These are phyloP conservation scores for Fusarium transvaalense DNA, from an alignment of 2,329 filamentous ascomycete species.

Conservation along the genomic window DNA sequence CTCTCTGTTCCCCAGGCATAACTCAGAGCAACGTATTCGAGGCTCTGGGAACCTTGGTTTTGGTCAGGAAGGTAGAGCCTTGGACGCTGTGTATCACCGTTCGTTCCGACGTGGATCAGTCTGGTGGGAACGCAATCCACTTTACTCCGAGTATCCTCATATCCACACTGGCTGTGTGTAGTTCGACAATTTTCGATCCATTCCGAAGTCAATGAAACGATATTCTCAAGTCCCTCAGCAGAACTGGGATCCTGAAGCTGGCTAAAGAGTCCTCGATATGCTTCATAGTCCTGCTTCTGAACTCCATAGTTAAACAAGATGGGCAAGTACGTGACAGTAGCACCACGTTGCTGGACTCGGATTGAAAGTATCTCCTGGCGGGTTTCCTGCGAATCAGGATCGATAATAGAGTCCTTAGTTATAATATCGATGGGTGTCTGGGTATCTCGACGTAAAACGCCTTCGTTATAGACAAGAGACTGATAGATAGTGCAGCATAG, in stretches of 20 bases:
- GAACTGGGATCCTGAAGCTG: background rate
- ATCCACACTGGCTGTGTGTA: background rate
- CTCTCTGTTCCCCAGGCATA: constrained; percentile 10
- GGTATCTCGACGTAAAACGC: background rate
- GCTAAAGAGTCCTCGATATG: background rate
- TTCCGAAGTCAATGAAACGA: background rate
- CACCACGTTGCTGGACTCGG: background rate
- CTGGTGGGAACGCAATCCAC: background rate
- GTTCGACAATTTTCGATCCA: background rate
- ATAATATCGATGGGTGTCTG: background rate
- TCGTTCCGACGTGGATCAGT: background rate
- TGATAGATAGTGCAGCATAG: constrained; percentile 1
- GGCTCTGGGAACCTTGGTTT: background rate
- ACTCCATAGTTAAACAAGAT: background rate
- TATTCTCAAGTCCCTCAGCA: background rate
- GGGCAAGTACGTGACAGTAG: background rate
- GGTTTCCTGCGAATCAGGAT: background rate
- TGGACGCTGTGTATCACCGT: background rate
- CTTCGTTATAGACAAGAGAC: background rate
- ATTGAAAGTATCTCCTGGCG: background rate
- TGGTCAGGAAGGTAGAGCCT: background rate
- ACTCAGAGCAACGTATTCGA: background rate
- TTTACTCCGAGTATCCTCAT: rapidly evolving
- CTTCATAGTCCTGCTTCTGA: background rate
- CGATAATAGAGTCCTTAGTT: background rate